Evolutionary conservation across 306 rosid genomes (phyloP), one percentile per base, ranked within the genome.

Genomic region (Cicer yamashitae): DNA sequence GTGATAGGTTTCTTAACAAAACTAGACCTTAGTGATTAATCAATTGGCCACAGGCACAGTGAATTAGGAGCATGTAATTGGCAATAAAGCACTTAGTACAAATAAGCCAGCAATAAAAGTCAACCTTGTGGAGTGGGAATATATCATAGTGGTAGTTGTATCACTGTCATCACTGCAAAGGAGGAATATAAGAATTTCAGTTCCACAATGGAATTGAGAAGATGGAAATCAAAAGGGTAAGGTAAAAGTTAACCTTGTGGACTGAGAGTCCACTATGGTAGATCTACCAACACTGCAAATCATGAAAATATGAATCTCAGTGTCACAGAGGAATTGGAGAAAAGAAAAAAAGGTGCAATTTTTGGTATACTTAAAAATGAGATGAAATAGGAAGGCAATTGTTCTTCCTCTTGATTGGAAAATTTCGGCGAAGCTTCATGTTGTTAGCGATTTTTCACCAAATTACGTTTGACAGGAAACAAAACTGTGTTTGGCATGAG

Each of bases 141-240:
- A 86, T 75, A 82, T 67, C 87, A 83, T 81, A 57, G 77, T 47
- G 63, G 80, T 56, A 61, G 80, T 3, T 58, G 84, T 51, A 51
- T 73, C 83, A 37, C 78, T 37, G 45, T 75, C 90, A 46, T 83
- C 92, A 50, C 90, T 86, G 92, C 90, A 90, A 80, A 77, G 71
- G 76, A 69, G 75, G 68, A 81, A 84, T 44, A 64, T 34, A 61
- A 72, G 68, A 77, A 69, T 73, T 74, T 77, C 74, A 84, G 87
- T 81, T 52, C 43, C 67, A 9, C 25, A 11, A 9, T 62, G 81
- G 81, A 70, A 76, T 50, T 70, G 83, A 78, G 75, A 80, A 77
- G 82, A 81, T 53, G 71, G 75, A 52, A 78, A 65, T 52, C 6
- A 44, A 73, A 62, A 86, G 76, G 73, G 61, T 20, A 14, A 39